Base-by-base conservation (phyloP, 2,329 filamentous ascomycete species). In the Venturia nashicola region DNA sequence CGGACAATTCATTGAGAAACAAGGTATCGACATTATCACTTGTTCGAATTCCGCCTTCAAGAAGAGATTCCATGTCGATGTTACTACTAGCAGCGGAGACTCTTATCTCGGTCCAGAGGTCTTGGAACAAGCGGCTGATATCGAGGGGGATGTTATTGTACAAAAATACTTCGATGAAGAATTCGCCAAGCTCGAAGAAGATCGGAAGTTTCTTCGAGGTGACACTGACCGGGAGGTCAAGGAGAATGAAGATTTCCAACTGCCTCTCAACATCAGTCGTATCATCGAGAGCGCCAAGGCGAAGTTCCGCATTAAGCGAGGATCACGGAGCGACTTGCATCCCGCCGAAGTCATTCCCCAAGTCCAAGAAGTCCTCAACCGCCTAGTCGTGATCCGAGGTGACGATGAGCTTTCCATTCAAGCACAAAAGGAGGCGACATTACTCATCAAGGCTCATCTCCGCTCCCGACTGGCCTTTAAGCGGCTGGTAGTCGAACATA, bases 391-490 rank as follows among this genome's bases (percentile, higher is more conserved):
- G 68, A 91, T 99, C 68, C 90, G 91, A 68, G 94, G 94, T 67
- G 80, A 84, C 1, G 95, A 99, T 73, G 75, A 79, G 0, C 85
- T 99, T 65, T 97, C 94, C 0, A 74, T 79, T 55, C 93, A 99
- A 75, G 94, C 93, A 8, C 90, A 99, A 69, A 77, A 85, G 60
- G 97, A 90, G 70, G 90, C 95, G 3, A 97, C 92, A 0, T 82
- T 95, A 65, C 81, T 99, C 12, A 91, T 97, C 83, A 97, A 97
- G 79, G 90, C 90, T 14, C 87, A 96, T 71, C 77, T 97, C 64
- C 89, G 94, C 60, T 96, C 92, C 42, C 86, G 90, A 62, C 81
- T 99, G 64, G 90, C 94, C 0, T 99, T 91, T 84, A 96, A 96
- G 78, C 88, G 91, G 66, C 81, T 99, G 66, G 92, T 96, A 57